Percentiles rank a stretch among this genome's conserved stretches.
These are phyloP conservation scores for Kitagawia praeruptora DNA, from an alignment of 129 eudicot species.

Conservation along the genomic window DNA sequence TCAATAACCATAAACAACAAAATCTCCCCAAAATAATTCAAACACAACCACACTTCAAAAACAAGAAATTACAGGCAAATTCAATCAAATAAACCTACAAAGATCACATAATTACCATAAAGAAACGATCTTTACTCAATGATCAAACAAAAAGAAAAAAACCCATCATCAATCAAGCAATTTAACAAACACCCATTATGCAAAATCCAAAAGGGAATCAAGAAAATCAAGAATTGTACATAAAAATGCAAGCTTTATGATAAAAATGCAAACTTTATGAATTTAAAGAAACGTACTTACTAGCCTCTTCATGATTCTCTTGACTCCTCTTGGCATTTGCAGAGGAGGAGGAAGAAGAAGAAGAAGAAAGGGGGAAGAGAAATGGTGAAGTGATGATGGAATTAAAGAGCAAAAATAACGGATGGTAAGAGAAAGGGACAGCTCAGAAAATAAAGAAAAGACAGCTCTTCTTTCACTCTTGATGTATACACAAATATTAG, in stretches of 20 bases:
- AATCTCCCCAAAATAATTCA: background rate
- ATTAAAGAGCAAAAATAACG: slow-evolving; percentile 54
- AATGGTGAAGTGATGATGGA: slow-evolving; percentile 29
- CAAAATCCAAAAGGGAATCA: slow-evolving; percentile 7
- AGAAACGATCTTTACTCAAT: slow-evolving; percentile 10
- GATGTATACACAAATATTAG: background rate
- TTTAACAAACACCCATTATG: slow-evolving; percentile 7
- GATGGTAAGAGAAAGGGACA: slow-evolving; percentile 73
- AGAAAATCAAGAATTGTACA: slow-evolving; percentile 7
- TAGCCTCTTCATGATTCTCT: slow-evolving; percentile 69
- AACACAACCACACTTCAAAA: slow-evolving; percentile 5
- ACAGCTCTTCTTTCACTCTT: slow-evolving; percentile 33
- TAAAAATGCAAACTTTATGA: slow-evolving; percentile 8
- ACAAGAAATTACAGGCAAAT: background rate
- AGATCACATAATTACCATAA: background rate
- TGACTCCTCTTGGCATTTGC: slow-evolving; percentile 16
- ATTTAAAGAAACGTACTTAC: slow-evolving; percentile 75
- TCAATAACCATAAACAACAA: background rate
- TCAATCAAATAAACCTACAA: background rate
- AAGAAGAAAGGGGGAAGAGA: slow-evolving; percentile 10
- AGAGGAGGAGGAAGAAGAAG: slow-evolving; percentile 12
- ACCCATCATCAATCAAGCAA: background rate
- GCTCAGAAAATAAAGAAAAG: slow-evolving; percentile 43
- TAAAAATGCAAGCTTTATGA: slow-evolving; percentile 7
- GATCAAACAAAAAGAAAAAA: background rate